These are phyloP conservation scores for Massariosphaeria phaeospora DNA, from an alignment of 495 filamentous ascomycete species.

Conservation along the genomic window DNA sequence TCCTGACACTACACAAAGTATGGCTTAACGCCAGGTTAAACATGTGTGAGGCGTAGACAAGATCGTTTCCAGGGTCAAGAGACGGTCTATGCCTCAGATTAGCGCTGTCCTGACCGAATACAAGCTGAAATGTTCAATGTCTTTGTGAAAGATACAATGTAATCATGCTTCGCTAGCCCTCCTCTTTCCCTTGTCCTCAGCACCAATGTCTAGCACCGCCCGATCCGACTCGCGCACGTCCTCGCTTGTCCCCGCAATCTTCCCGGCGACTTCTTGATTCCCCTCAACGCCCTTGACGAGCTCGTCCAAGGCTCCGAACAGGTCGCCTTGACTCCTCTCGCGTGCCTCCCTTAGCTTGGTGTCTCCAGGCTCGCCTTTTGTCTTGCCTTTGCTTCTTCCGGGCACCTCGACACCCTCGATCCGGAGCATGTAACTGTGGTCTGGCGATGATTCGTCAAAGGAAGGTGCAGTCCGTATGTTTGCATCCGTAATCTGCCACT, in stretches of 20 bases:
- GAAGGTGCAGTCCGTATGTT: conserved; percentile 34
- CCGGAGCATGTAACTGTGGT: conserved; percentile 35
- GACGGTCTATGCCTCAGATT: too few relatives aligned
- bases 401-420: conserved; percentile 33
- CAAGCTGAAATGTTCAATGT: too few relatives aligned
- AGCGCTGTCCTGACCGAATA: too few relatives aligned
- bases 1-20: too few relatives aligned
- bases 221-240: conserved; percentile 13
- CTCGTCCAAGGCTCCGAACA: conserved; percentile 28
- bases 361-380: conserved; percentile 18
- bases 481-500: conserved; percentile 39
- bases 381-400: conserved; percentile 15
- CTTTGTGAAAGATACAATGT: background rate
- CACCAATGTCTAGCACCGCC: background rate
- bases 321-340: conserved; percentile 20
- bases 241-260: conserved; percentile 21
- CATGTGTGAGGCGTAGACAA: too few relatives aligned
- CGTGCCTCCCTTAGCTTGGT: conserved; percentile 26
- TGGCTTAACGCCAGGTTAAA: too few relatives aligned
- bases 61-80: too few relatives aligned
- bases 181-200: conserved; percentile 18
- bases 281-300: conserved; percentile 26
- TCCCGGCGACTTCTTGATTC: conserved; percentile 29
- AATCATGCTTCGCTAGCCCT: conserved; percentile 7
- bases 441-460: conserved; percentile 32